phyloP scores from a whole-genome alignment of 163 green algal genomes.

The Coccomyxa subellipsoidea region DNA sequence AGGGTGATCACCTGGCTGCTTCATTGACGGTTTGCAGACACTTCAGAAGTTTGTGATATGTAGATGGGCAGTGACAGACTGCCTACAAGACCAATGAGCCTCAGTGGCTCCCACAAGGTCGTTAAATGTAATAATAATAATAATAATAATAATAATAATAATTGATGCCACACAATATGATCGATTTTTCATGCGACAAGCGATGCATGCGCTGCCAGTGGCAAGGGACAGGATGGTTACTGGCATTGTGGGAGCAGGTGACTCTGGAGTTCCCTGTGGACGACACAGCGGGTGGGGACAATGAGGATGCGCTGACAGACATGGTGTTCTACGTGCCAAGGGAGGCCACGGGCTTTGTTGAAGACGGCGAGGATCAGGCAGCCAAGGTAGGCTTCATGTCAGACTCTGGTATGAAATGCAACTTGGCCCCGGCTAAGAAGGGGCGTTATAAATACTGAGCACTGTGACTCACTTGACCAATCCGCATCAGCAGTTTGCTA shows the following conservation, averaged over 20 bases:
- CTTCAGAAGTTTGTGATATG: not conserved
- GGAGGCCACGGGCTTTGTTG: conserved; percentile 52
- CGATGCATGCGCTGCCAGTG: too few species aligned
- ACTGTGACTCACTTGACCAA: too few species aligned
- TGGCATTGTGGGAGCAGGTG: conserved; percentile 46
- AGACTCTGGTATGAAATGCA: too few species aligned
- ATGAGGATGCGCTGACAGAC: conserved; percentile 83
- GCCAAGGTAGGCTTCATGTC: not conserved
- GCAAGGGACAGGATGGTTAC: too few species aligned
- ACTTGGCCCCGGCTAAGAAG: too few species aligned
- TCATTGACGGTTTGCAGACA: not conserved
- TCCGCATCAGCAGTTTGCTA: too few species aligned
- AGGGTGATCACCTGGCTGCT: too few species aligned
- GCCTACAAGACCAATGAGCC: too few species aligned
- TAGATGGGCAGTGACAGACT: too few species aligned
- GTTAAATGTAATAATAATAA: not conserved
- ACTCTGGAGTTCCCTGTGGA: conserved; percentile 78
- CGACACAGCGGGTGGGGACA: conserved; percentile 58
- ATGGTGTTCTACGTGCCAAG: conserved; percentile 88
- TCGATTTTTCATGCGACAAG: too few species aligned
- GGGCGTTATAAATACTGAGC: too few species aligned
- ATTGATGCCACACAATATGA: not conserved
- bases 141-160: not conserved
- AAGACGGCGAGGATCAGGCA: conserved; percentile 9
- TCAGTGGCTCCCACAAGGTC: not conserved